Evolutionary conservation across 2,329 filamentous ascomycete genomes (phyloP).

Genomic region (Sporothrix variecibatus): DNA sequence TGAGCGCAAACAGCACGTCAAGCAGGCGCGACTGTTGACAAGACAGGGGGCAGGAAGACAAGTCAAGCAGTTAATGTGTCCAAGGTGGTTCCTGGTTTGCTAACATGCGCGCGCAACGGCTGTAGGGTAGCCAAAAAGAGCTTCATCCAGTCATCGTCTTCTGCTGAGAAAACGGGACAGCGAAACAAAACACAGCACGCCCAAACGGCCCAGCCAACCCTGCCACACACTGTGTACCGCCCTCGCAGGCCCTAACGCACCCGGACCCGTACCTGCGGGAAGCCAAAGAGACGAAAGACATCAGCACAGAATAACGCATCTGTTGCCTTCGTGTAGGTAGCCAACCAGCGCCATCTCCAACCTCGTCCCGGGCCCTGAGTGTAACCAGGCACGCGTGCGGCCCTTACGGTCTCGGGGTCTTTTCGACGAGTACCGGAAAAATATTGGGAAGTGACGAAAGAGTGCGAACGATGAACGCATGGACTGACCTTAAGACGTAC

Average conservation of each 20-base stretch:
- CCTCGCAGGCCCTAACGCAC: slow-evolving; percentile 3
- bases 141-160: slow-evolving; percentile 6
- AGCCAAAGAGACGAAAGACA: not conserved
- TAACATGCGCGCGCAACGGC: slow-evolving; percentile 3
- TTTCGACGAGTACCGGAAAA: not conserved
- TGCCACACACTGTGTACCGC: not conserved
- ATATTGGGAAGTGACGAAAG: not conserved
- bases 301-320: slow-evolving; percentile 18
- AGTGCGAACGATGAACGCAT: not conserved
- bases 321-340: slow-evolving; percentile 33
- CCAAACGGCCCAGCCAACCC: not conserved
- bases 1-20: not conserved
- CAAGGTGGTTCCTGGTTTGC: slow-evolving; percentile 13
- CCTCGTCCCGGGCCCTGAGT: slow-evolving; percentile 33
- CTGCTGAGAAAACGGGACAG: slow-evolving; percentile 4
- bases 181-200: slow-evolving; percentile 18
- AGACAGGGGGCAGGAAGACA: not conserved
- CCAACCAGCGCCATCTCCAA: slow-evolving; percentile 34
- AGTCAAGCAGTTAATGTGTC: not conserved
- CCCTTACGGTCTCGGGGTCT: not conserved
- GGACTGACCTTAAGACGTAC: not conserved
- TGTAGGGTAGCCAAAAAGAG: not conserved
- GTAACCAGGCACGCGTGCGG: slow-evolving; percentile 35
- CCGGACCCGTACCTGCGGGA: slow-evolving; percentile 10
- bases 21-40: not conserved